phyloP scores from a whole-genome alignment of 2,329 filamentous ascomycete species.

The Aspergillus sp. region DNA sequence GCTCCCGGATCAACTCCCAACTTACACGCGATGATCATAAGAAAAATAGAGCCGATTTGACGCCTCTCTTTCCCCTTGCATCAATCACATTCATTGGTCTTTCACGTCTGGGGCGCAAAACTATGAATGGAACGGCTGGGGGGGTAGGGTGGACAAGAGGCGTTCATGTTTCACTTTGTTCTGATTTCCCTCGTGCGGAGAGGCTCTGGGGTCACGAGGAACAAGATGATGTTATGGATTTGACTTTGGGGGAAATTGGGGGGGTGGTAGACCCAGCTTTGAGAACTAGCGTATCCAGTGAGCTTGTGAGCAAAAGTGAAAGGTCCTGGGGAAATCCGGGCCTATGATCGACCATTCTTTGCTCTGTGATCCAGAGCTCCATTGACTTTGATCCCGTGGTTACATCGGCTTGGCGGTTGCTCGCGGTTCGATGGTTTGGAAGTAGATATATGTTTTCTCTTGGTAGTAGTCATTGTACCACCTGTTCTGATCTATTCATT shows the following conservation, averaged over 20 bases:
- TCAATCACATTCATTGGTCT: constrained; percentile 1
- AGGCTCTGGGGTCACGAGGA: constrained; percentile 9
- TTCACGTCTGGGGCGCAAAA: background rate
- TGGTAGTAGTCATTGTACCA: background rate
- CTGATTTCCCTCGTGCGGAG: constrained; percentile 4
- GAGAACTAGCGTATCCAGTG: background rate
- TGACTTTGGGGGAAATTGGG: background rate
- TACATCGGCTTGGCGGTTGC: constrained; percentile 8
- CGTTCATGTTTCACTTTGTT: constrained; percentile 1
- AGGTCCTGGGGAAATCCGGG: background rate
- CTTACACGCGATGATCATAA: constrained; percentile 12
- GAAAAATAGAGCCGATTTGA: background rate
- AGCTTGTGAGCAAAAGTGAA: background rate
- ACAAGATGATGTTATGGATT: constrained; percentile 8
- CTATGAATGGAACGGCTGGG: background rate
- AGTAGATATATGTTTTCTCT: background rate
- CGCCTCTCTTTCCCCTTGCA: background rate
- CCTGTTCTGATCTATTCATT: background rate
- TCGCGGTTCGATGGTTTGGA: background rate
- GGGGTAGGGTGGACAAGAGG: background rate
- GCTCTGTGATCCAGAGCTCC: background rate
- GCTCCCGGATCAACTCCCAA: constrained; percentile 20
- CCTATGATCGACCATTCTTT: constrained; percentile 1
- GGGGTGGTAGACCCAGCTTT: too few relatives aligned
- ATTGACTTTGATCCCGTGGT: constrained; percentile 1